Base-by-base conservation (phyloP, 2,329 filamentous ascomycete genomes). In the Pyricularia grisea region DNA sequence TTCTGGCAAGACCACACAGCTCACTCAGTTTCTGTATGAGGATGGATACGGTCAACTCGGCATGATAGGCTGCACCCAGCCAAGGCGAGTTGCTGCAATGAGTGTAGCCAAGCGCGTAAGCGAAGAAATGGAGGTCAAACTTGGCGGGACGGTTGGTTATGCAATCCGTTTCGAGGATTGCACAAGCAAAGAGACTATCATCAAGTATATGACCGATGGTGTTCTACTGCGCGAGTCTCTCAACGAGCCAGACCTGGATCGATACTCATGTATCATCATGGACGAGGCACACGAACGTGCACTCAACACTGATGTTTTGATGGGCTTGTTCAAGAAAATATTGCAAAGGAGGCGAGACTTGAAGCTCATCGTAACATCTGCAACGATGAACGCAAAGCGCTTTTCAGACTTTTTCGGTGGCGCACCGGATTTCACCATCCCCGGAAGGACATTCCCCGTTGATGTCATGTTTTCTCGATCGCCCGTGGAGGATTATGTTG, bases 141-240 rank as follows among this genome's bases (percentile, higher is more conserved):
- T 99, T 11, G 95, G 95, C 66, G 90, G 90, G 69, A 87, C 90
- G 0, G 96, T 99, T 55, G 95, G 95, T 33, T 99, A 99, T 78
- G 93, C 95, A 0, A 99, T 99, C 77, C 93, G 95, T 68, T 99
- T 99, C 75, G 95, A 99, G 77, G 96, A 99, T 77, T 97, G 94
- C 78, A 99, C 95, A 1, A 97, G 93, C 82, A 93, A 93, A 73
- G 91, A 98, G 70, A 99, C 95, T 0, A 85, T 90, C 70, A 98
- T 99, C 81, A 99, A 99, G 80, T 99, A 99, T 79, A 97, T 99
- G 94, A 99, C 95, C 0, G 96, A 99, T 75, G 95, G 95, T 82
- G 92, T 99, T 27, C 82, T 99, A 64, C 85, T 99, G 36, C 88
- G 95, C 81, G 96, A 99, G 76, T 97, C 93, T 6, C 84, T 99